These are phyloP conservation scores for Colletotrichum chrysophilum DNA, from an alignment of 2,329 filamentous ascomycete species.

Conservation along the genomic window DNA sequence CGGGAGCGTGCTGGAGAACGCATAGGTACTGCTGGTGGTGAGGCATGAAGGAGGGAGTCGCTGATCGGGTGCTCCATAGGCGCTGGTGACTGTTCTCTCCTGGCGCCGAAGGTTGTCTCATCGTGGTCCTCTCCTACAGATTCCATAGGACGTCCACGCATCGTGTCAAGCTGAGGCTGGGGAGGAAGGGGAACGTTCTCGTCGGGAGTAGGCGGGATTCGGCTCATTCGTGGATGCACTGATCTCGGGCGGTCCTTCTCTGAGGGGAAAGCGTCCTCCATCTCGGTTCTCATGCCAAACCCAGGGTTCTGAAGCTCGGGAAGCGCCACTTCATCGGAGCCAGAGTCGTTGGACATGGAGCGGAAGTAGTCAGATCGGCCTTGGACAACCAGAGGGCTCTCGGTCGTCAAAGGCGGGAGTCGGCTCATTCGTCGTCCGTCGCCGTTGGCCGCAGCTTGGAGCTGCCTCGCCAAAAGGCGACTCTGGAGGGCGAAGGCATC, in stretches of 20 bases:
- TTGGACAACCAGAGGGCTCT: slow-evolving; percentile 78
- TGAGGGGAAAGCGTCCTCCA: slow-evolving; percentile 56
- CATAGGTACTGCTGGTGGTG: slow-evolving; percentile 34
- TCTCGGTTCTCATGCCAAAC: slow-evolving; percentile 56
- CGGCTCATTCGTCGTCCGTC: slow-evolving; percentile 83
- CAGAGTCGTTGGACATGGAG: slow-evolving; percentile 69
- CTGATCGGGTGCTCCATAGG: slow-evolving; percentile 47
- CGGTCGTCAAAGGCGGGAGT: slow-evolving; percentile 81
- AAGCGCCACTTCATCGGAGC: slow-evolving; percentile 45
- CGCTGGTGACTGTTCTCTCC: slow-evolving; percentile 63
- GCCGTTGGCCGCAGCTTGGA: slow-evolving; percentile 77
- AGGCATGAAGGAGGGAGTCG: slow-evolving; percentile 23
- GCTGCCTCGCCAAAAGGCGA: slow-evolving; percentile 82
- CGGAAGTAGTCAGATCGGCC: slow-evolving; percentile 83
- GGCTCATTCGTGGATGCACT: slow-evolving; percentile 77
- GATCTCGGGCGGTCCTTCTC: slow-evolving; percentile 68
- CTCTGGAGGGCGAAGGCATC: slow-evolving; percentile 96
- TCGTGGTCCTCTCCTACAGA: slow-evolving; percentile 31
- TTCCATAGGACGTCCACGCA: slow-evolving; percentile 43
- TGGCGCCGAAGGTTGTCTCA: slow-evolving; percentile 54
- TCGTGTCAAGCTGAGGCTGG: slow-evolving; percentile 42
- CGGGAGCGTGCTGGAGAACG: slow-evolving; percentile 37
- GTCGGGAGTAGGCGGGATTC: slow-evolving; percentile 57
- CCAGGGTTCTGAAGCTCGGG: slow-evolving; percentile 35
- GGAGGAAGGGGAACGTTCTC: slow-evolving; percentile 51